Conservation (phyloP, 192 early-diverging fungal species). For the Mortierella hygrophila region DNA sequence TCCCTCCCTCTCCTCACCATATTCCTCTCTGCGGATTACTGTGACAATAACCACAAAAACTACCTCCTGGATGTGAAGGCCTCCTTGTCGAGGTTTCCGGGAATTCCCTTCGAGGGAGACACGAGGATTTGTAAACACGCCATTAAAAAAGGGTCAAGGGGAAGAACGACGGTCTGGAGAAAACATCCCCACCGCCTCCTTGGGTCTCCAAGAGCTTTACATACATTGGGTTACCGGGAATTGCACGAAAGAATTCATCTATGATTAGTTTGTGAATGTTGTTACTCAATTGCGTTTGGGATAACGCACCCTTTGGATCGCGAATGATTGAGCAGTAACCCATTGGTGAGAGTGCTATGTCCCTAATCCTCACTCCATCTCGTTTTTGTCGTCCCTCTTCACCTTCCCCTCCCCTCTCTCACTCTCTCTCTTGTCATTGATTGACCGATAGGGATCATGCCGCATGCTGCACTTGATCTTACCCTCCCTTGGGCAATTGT, state of each 20-base stretch:
- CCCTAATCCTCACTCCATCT: neutral
- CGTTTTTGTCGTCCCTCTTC: neutral
- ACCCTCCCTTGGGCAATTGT: conserved; percentile 39
- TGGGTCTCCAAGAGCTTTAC: neutral
- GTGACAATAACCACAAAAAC: neutral
- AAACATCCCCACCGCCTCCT: neutral
- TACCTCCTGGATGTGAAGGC: neutral
- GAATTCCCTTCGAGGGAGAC: neutral
- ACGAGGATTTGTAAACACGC: neutral
- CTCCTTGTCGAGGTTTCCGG: neutral
- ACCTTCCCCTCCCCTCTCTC: neutral
- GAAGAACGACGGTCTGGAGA: neutral
- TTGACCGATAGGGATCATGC: conserved; percentile 41
- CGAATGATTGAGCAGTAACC: neutral
- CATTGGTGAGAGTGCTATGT: neutral
- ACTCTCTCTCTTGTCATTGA: neutral
- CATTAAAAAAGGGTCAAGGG: neutral
- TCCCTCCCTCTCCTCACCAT: neutral
- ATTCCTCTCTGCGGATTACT: neutral
- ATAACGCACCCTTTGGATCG: neutral
- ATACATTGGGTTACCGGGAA: neutral
- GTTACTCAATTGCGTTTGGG: no score
- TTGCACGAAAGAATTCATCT: neutral
- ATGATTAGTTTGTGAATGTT: no score
- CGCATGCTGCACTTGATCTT: conserved; percentile 44